A percentile compares a stretch with the other conserved stretches of the same genome.
Conservation (phyloP, 768 basidiomycete genomes). For the Agrocybe pediades region DNA sequence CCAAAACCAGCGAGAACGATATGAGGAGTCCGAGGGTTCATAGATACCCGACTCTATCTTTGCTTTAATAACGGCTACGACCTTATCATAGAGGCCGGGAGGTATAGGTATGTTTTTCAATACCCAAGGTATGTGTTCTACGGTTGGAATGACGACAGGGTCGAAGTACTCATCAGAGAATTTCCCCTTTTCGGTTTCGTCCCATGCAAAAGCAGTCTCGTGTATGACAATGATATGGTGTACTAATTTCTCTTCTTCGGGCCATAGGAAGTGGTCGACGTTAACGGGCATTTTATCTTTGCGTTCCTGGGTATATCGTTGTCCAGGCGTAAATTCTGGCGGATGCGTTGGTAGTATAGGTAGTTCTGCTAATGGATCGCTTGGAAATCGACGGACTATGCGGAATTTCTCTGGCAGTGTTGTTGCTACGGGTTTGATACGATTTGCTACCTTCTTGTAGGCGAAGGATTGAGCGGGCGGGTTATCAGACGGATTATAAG, state of each 20-base stretch:
- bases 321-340: conserved; percentile 32
- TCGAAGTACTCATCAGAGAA: conserved; percentile 25
- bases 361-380: conserved; percentile 33
- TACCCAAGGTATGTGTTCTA: conserved; percentile 33
- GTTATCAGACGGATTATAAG: neutral
- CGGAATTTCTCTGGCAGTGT: conserved; percentile 33
- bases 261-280: conserved; percentile 30
- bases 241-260: conserved; percentile 34
- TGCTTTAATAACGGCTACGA: conserved; percentile 7
- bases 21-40: neutral
- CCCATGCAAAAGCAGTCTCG: conserved; percentile 33
- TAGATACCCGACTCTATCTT: neutral
- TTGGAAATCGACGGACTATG: conserved; percentile 29
- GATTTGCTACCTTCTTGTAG: conserved; percentile 35
- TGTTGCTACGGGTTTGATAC: conserved; percentile 33
- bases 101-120: conserved; percentile 33
- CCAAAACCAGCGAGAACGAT: conserved; percentile 12
- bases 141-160: conserved; percentile 23
- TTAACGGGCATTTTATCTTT: conserved; percentile 27
- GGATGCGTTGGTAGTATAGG: conserved; percentile 27
- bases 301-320: conserved; percentile 23
- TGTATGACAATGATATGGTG: conserved; percentile 31
- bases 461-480: neutral
- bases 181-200: conserved; percentile 28
- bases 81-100: conserved; percentile 24